Conservation (phyloP, 768 basidiomycete genomes). For the Terana coerulea region DNA sequence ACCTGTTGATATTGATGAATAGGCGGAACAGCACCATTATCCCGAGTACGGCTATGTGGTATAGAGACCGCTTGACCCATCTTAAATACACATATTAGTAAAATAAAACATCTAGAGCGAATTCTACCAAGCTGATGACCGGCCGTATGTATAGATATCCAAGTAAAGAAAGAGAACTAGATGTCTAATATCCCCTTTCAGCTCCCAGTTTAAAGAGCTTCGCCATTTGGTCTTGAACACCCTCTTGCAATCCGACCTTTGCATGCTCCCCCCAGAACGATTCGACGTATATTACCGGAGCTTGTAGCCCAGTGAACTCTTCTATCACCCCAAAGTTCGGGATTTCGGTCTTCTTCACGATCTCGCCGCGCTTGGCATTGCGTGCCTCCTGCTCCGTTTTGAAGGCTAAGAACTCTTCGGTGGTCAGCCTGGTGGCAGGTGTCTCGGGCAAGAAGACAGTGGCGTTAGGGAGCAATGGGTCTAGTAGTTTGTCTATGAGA, state of each 20-base stretch:
- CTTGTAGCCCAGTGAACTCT: conserved; percentile 42
- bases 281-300: conserved; percentile 53
- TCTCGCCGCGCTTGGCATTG: conserved; percentile 35
- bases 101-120: too few species aligned
- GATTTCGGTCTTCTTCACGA: conserved; percentile 44
- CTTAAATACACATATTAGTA: too few species aligned
- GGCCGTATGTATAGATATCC: too few species aligned
- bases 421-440: conserved; percentile 24
- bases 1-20: too few species aligned
- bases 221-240: conserved; percentile 57
- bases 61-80: too few species aligned
- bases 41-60: too few species aligned
- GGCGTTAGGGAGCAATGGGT: conserved; percentile 51
- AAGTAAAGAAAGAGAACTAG: too few species aligned
- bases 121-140: too few species aligned
- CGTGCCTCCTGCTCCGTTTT: conserved; percentile 37
- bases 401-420: conserved; percentile 45
- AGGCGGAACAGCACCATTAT: too few species aligned
- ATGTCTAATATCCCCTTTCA: too few species aligned
- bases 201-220: conserved; percentile 22
- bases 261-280: conserved; percentile 58
- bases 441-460: conserved; percentile 34
- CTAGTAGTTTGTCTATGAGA: conserved; percentile 66
- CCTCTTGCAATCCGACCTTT: conserved; percentile 55
- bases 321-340: conserved; percentile 49